A percentile compares a stretch with the other conserved stretches of the same genome.
phyloP scores from a whole-genome alignment of 805 yeast species.

The Komagataella mondaviorum region DNA sequence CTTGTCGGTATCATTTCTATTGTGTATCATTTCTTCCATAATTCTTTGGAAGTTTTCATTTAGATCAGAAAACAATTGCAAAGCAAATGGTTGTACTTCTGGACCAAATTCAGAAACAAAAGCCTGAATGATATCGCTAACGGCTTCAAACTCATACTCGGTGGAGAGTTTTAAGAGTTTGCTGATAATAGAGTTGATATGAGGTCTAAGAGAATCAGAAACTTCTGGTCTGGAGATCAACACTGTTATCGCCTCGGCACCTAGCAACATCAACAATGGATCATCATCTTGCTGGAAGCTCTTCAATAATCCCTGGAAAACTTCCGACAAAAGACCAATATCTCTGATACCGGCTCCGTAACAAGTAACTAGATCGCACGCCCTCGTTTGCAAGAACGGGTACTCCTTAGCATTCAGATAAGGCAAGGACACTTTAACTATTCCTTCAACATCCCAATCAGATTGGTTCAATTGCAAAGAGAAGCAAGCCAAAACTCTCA shows the following conservation, averaged over 20 bases:
- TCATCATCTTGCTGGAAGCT: conserved; percentile 24
- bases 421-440: conserved; percentile 39
- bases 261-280: conserved; percentile 35
- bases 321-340: conserved; percentile 14
- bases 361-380: conserved; percentile 40
- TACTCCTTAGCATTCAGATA: conserved; percentile 33
- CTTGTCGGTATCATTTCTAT: conserved; percentile 41
- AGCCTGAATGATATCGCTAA: conserved; percentile 85
- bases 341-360: conserved; percentile 11
- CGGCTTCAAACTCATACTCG: conserved; percentile 69
- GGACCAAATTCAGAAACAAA: conserved; percentile 78
- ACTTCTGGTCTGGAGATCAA: conserved; percentile 29
- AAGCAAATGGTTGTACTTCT: conserved; percentile 83
- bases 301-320: conserved; percentile 21
- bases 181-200: conserved; percentile 68
- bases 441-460: conserved; percentile 44
- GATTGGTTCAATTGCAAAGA: conserved; percentile 42
- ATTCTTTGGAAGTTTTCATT: conserved; percentile 63
- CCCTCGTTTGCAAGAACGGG: conserved; percentile 60
- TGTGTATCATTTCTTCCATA: conserved; percentile 46
- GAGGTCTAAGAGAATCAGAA: conserved; percentile 42
- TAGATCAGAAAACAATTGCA: conserved; percentile 46
- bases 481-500: conserved; percentile 61
- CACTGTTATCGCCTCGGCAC: conserved; percentile 35
- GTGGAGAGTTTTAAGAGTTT: conserved; percentile 57